Conservation (phyloP, 2,329 filamentous ascomycete species). For the Fusarium algeriense region DNA sequence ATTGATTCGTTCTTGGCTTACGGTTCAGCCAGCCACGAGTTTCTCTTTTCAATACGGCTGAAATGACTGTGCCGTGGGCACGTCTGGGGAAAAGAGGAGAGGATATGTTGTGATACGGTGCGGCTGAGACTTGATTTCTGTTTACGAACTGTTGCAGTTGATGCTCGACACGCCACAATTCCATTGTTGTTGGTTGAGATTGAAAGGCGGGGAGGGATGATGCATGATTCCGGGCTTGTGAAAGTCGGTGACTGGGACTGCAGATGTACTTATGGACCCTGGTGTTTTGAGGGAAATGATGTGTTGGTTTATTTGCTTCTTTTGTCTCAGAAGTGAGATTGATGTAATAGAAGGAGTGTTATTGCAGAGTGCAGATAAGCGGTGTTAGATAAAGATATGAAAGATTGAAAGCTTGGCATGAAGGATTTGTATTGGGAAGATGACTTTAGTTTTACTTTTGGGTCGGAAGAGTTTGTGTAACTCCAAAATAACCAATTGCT, state of each 20-base stretch:
- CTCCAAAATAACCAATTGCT: neutral
- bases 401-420: neutral
- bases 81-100: neutral
- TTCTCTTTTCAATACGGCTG: neutral
- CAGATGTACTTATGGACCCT: constrained; percentile 6
- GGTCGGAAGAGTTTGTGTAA: neutral
- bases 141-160: constrained; percentile 10
- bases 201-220: constrained; percentile 4
- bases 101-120: neutral
- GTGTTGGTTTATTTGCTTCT: neutral
- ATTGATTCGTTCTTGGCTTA: constrained; percentile 14
- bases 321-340: neutral
- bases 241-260: constrained; percentile 4
- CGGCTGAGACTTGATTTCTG: neutral
- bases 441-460: neutral
- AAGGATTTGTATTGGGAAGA: neutral
- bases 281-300: neutral
- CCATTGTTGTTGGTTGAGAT: neutral
- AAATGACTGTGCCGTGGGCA: neutral
- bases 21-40: constrained; percentile 35
- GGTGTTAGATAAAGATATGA: neutral
- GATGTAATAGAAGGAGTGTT: neutral
- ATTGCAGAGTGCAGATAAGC: neutral
- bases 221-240: constrained; percentile 12
- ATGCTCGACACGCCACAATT: constrained; percentile 23